phyloP scores from a whole-genome alignment of 177 flowering plant species.

The Tripterygium wilfordii region DNA sequence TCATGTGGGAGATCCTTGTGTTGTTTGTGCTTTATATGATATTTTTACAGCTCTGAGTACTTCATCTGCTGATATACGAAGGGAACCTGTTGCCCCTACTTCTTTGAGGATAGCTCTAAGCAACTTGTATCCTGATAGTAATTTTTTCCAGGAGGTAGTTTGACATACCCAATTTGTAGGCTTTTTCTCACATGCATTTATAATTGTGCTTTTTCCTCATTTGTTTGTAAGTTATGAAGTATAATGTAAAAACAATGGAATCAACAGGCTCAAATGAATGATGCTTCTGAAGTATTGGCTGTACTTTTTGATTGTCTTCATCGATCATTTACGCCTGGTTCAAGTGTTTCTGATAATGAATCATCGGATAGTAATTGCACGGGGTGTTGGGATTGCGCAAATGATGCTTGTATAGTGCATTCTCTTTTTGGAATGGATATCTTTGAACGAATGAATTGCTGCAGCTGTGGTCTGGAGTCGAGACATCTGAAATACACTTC shows the following conservation, averaged over 20 bases:
- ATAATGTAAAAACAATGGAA: conserved; percentile 21
- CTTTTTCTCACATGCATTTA: no score
- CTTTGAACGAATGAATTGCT: conserved; percentile 83
- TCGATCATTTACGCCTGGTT: conserved; percentile 43
- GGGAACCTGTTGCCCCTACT: conserved; percentile 83
- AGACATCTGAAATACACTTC: conserved; percentile 85
- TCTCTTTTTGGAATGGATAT: conserved; percentile 91
- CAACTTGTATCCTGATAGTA: conserved; percentile 86
- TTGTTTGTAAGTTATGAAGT: not conserved
- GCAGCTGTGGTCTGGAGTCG: conserved; percentile 72
- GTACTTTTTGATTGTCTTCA: conserved; percentile 94
- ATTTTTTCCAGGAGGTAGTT: conserved; percentile 87
- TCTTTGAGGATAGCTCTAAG: conserved; percentile 83
- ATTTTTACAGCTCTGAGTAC: conserved; percentile 64
- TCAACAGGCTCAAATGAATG: conserved; percentile 94
- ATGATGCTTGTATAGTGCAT: conserved; percentile 67
- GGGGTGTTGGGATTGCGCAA: conserved; percentile 82
- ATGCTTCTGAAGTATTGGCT: conserved; percentile 92
- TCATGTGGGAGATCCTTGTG: conserved; percentile 97
- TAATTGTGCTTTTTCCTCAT: not conserved
- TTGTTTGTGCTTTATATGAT: conserved; percentile 78
- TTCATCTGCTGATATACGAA: conserved; percentile 46
- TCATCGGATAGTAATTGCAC: conserved; percentile 47
- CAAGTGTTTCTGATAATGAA: conserved; percentile 43
- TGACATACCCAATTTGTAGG: no score